These are phyloP conservation scores for Davidsoniella australis DNA, from an alignment of 2,329 filamentous ascomycete genomes.

Conservation along the genomic window DNA sequence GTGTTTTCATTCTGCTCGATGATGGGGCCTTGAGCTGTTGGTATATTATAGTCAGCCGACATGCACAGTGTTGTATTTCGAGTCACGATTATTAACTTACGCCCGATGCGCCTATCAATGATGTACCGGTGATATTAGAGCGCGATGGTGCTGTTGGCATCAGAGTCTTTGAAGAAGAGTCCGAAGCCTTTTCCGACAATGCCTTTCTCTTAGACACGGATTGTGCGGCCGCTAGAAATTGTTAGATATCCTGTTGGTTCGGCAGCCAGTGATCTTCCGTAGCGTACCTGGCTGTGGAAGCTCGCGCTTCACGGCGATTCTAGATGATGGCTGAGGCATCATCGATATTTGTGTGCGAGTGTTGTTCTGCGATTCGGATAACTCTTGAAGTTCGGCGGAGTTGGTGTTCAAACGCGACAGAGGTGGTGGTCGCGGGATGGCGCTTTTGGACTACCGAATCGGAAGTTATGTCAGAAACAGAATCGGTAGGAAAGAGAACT, in stretches of 20 bases:
- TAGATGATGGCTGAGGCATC: conserved; percentile 19
- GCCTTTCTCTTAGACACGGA: conserved; percentile 45
- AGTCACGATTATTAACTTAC: conserved; percentile 7
- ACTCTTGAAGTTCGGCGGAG: conserved; percentile 21
- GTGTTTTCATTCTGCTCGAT: conserved; percentile 4
- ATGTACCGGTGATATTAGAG: conserved; percentile 28
- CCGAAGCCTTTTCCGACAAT: conserved; percentile 35
- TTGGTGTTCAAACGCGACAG: background rate
- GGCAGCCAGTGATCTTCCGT: background rate
- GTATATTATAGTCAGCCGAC: background rate
- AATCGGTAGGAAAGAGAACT: background rate
- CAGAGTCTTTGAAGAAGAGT: conserved; percentile 26
- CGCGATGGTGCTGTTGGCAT: conserved; percentile 26
- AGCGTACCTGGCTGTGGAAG: conserved; percentile 28
- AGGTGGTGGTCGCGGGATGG: conserved; percentile 12
- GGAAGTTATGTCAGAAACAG: background rate
- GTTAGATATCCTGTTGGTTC: background rate
- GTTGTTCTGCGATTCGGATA: conserved; percentile 45
- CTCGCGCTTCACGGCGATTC: conserved; percentile 33
- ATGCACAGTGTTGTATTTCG: background rate
- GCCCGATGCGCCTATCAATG: conserved; percentile 12
- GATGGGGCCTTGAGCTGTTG: conserved; percentile 11
- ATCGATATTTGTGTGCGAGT: conserved; percentile 22
- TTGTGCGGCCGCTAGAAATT: conserved; percentile 18
- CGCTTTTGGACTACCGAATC: conserved; percentile 3